A percentile compares a stretch with the other conserved stretches of the same genome.
These are phyloP conservation scores for Tricholoma hemisulphureum DNA, from an alignment of 768 basidiomycete species.

Conservation along the genomic window DNA sequence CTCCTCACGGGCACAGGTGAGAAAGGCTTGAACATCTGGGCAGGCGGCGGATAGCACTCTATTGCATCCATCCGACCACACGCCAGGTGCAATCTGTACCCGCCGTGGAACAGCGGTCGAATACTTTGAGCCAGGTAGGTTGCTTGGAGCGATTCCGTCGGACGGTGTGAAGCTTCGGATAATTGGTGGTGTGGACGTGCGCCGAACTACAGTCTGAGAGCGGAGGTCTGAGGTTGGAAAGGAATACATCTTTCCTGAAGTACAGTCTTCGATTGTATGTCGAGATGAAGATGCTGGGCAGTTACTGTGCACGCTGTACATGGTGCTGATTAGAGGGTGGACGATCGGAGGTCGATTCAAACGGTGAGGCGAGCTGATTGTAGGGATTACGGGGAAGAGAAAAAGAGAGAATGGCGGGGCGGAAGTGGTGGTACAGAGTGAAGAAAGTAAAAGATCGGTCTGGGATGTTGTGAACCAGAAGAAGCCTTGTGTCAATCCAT, in stretches of 20 bases:
- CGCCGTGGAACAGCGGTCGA: conserved; percentile 21
- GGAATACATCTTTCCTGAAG: conserved; percentile 19
- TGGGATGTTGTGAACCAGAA: conserved; percentile 19
- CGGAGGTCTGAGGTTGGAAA: conserved; percentile 42
- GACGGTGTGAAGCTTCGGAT: conserved; percentile 8
- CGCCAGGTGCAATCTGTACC: conserved; percentile 35
- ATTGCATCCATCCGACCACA: conserved; percentile 38
- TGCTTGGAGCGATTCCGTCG: conserved; percentile 12
- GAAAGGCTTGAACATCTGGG: conserved; percentile 49
- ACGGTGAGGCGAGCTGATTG: conserved; percentile 7
- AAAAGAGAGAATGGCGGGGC: conserved; percentile 5
- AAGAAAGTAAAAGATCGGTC: conserved; percentile 7
- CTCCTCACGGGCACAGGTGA: conserved; percentile 39
- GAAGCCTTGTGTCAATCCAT: conserved; percentile 29
- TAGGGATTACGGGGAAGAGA: conserved; percentile 3
- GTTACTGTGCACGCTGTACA: conserved; percentile 8
- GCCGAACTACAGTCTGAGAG: conserved; percentile 24
- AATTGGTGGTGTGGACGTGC: conserved; percentile 14
- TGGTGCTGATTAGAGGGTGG: neutral
- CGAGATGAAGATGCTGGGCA: conserved; percentile 12
- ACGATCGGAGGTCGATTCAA: conserved; percentile 10
- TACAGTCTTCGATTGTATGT: conserved; percentile 15
- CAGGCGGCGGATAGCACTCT: conserved; percentile 45
- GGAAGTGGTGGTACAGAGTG: conserved; percentile 6
- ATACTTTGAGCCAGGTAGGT: conserved; percentile 16